These are phyloP conservation scores for Kalmusia sp. DNA, from an alignment of 2,329 filamentous ascomycete genomes.

Conservation along the genomic window DNA sequence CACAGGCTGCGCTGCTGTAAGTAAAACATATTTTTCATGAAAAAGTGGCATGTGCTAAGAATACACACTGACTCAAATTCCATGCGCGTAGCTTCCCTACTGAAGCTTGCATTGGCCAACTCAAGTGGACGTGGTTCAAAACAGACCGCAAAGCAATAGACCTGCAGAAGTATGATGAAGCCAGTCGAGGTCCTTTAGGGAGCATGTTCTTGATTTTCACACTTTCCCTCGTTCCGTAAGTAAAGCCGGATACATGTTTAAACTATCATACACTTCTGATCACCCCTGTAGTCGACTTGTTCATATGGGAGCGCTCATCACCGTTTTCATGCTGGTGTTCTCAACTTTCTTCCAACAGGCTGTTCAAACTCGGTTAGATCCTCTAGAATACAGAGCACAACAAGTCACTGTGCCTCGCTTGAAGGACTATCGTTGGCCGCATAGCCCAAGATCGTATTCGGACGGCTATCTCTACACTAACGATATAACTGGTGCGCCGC, in stretches of 20 bases:
- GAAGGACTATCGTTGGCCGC: not conserved
- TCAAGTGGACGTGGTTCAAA: constrained; percentile 9
- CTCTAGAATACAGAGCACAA: not conserved
- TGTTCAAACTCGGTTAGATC: not conserved
- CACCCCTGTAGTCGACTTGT: not conserved
- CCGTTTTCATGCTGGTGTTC: not conserved
- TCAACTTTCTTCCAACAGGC: constrained; percentile 1
- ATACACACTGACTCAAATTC: not conserved
- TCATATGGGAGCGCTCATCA: not conserved
- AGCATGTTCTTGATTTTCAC: not conserved
- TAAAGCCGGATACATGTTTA: not conserved
- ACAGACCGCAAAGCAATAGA: not conserved
- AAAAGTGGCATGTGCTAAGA: too few species aligned
- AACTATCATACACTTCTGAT: not conserved
- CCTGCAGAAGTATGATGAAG: not conserved
- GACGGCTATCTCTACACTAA: not conserved
- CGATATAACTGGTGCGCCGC: not conserved
- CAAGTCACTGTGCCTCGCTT: not conserved
- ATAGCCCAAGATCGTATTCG: not conserved
- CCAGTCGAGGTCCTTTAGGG: not conserved
- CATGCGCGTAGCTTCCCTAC: not conserved
- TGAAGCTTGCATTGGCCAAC: constrained; percentile 6
- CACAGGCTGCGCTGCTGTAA: not conserved
- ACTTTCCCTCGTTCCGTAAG: not conserved
- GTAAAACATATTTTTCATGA: not conserved